A percentile compares a stretch with the other conserved stretches of the same genome.
Conservation (phyloP, 2,329 filamentous ascomycete species). For the Talaromyces marneffei region DNA sequence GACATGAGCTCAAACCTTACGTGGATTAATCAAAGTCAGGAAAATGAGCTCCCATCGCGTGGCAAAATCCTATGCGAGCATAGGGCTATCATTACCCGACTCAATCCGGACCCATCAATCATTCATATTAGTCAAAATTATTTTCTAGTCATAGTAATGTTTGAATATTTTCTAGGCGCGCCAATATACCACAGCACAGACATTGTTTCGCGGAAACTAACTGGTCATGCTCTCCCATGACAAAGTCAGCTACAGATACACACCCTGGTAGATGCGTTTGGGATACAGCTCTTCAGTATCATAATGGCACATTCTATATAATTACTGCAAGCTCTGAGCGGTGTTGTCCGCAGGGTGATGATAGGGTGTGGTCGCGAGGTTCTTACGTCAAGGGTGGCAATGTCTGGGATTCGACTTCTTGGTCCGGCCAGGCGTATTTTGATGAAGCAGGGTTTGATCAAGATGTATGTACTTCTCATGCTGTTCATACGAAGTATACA, state of each 20-base stretch:
- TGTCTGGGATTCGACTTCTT: constrained; percentile 10
- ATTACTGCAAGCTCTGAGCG: constrained; percentile 26
- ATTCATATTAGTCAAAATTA: constrained; percentile 38
- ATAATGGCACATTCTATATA: constrained; percentile 38
- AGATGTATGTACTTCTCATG: constrained; percentile 35
- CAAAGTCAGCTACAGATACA: constrained; percentile 28
- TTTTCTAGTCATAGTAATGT: constrained; percentile 44
- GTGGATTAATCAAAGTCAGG: not conserved
- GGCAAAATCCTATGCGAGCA: constrained; percentile 29
- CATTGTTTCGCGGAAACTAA: constrained; percentile 38
- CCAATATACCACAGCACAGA: constrained; percentile 43
- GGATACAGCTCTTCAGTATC: constrained; percentile 37
- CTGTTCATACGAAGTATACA: not conserved
- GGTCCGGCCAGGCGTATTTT: constrained; percentile 10
- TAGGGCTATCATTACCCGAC: constrained; percentile 40
- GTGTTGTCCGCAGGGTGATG: constrained; percentile 3
- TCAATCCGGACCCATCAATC: constrained; percentile 43
- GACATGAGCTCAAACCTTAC: not conserved
- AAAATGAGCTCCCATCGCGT: not conserved
- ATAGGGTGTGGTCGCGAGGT: constrained; percentile 4
- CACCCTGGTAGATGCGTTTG: constrained; percentile 38
- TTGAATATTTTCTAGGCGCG: constrained; percentile 42
- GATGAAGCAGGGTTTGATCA: constrained; percentile 34
- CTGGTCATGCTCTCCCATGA: constrained; percentile 16
- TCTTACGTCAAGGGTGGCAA: constrained; percentile 4